Percentiles rank a stretch among this genome's conserved stretches.
Conservation (phyloP, 31 red algal genomes). For the Asparagopsis taxiformis region DNA sequence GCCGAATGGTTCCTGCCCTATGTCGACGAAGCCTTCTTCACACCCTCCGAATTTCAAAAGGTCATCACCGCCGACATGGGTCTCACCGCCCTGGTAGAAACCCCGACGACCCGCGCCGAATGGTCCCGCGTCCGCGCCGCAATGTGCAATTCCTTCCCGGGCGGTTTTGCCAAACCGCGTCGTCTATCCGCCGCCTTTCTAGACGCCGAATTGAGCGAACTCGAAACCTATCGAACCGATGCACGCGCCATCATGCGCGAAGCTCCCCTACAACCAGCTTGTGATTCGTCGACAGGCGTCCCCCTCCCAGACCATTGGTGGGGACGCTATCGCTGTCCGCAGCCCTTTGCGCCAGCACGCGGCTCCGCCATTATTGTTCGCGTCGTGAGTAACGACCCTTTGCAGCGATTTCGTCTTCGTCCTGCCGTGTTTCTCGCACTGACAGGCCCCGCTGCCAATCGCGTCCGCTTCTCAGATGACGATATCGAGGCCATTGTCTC, state of each 20-base stretch:
- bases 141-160: slow-evolving; percentile 69
- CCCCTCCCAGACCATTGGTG: slow-evolving; percentile 50
- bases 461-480: slow-evolving; percentile 25
- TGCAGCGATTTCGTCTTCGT: no score
- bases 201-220: slow-evolving; percentile 37
- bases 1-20: slow-evolving; percentile 40
- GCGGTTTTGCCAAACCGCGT: slow-evolving; percentile 43
- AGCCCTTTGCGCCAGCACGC: slow-evolving; percentile 18
- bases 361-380: slow-evolving; percentile 41
- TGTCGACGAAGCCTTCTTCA: slow-evolving; percentile 56
- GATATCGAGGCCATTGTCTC: slow-evolving; percentile 26
- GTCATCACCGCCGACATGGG: slow-evolving; percentile 32
- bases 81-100: slow-evolving; percentile 22
- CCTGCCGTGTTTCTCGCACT: slow-evolving; percentile 26
- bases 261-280: slow-evolving; percentile 4
- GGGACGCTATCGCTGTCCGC: slow-evolving; percentile 41
- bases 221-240: slow-evolving; percentile 47
- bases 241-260: slow-evolving; percentile 47
- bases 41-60: slow-evolving; percentile 55
- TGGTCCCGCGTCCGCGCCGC: slow-evolving; percentile 58
- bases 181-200: slow-evolving; percentile 56
- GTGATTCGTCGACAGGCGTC: slow-evolving; percentile 30
- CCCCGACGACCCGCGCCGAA: slow-evolving; percentile 19
- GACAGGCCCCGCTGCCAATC: slow-evolving; percentile 16
- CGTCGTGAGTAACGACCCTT: neutral